Evolutionary conservation across 73 alveolate species (phyloP).

Genomic region (Paramecium biaurelia): DNA sequence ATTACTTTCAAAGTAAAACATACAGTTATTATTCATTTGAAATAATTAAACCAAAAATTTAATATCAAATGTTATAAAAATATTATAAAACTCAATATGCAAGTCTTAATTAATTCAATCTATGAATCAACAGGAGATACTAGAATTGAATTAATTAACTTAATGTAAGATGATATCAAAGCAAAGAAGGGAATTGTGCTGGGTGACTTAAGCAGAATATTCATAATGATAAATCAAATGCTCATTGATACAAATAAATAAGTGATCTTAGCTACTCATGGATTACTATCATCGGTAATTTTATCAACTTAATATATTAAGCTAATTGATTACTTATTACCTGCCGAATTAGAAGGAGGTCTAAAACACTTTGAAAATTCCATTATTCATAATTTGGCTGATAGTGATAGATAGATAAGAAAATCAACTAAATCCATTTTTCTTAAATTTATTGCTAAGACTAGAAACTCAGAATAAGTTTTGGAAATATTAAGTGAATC

Average conservation of each 20-base stretch:
- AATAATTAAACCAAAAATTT: not conserved
- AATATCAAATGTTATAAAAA: not conserved
- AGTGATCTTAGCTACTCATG: not conserved
- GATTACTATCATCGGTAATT: not conserved
- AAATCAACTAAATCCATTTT: conserved; percentile 7
- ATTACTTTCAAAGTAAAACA: not conserved
- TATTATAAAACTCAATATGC: not conserved
- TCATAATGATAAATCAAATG: not conserved
- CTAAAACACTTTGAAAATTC: not conserved
- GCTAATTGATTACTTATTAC: not conserved
- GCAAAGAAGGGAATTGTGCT: not conserved
- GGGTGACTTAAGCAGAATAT: conserved; percentile 33
- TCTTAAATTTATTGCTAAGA: not conserved
- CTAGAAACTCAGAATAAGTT: not conserved
- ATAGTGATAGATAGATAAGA: conserved; percentile 1
- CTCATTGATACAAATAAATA: not conserved
- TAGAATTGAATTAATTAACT: not conserved
- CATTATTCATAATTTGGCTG: not conserved
- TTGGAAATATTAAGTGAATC: not conserved
- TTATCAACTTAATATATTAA: not conserved
- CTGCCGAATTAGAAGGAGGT: not conserved
- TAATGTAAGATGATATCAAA: not conserved
- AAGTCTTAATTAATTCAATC: conserved; percentile 18
- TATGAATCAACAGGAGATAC: not conserved
- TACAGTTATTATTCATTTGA: not conserved